phyloP scores from a whole-genome alignment of 768 basidiomycete species.

The Sporobolomyces roseus region DNA sequence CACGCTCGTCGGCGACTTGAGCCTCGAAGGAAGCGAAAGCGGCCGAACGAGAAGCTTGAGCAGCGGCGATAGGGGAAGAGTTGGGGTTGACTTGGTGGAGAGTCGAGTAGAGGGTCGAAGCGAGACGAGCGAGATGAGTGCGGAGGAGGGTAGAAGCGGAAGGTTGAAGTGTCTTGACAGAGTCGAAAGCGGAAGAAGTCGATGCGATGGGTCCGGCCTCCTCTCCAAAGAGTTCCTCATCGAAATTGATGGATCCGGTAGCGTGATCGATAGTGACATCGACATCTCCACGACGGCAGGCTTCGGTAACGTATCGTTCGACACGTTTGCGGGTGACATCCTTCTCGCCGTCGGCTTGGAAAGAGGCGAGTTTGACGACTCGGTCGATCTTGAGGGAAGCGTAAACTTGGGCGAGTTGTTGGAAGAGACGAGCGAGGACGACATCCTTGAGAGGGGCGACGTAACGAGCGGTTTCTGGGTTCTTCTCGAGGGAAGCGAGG shows the following conservation, averaged over 20 bases:
- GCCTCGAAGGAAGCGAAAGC: constrained; percentile 59
- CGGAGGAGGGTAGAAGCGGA: constrained; percentile 68
- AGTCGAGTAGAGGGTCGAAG: constrained; percentile 61
- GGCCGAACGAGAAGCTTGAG: constrained; percentile 52
- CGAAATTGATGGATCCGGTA: constrained; percentile 74
- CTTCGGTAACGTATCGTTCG: constrained; percentile 90
- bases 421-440: constrained; percentile 81
- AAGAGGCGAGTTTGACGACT: constrained; percentile 71
- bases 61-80: constrained; percentile 55
- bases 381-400: constrained; percentile 74
- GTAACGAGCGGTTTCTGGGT: constrained; percentile 60
- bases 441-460: constrained; percentile 86
- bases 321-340: constrained; percentile 54
- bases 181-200: constrained; percentile 50
- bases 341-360: constrained; percentile 72
- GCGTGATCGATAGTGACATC: constrained; percentile 81
- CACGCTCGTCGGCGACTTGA: constrained; percentile 68
- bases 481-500: constrained; percentile 58
- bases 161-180: constrained; percentile 58
- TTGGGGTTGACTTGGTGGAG: constrained; percentile 52
- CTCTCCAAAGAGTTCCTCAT: constrained; percentile 57
- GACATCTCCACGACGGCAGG: constrained; percentile 80
- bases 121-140: constrained; percentile 72
- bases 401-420: constrained; percentile 89
- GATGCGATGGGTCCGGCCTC: constrained; percentile 49